Percentiles rank a stretch among this genome's conserved stretches.
Conservation (phyloP, 208 protist genomes). For the Leishmania aethiopica region DNA sequence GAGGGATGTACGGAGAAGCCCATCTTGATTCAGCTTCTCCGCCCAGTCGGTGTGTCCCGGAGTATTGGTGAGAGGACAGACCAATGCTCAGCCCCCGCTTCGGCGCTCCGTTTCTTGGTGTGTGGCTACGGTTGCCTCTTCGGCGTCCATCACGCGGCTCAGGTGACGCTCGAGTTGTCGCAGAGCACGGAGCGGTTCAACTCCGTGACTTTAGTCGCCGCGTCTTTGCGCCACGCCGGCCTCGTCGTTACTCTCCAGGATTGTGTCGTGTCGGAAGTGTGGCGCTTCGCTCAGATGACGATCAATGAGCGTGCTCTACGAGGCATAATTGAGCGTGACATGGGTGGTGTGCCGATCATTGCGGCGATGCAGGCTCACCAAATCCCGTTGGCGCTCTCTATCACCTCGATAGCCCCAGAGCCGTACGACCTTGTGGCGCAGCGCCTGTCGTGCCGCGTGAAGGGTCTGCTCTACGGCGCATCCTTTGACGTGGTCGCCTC, state of each 20-base stretch:
- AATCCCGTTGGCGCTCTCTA: conserved; percentile 39
- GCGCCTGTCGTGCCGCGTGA: conserved; percentile 34
- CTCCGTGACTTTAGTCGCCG: conserved; percentile 15
- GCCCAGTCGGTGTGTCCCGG: background rate
- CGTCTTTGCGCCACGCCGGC: conserved; percentile 13
- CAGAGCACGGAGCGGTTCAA: conserved; percentile 4
- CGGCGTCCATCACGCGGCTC: background rate
- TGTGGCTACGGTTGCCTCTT: conserved; percentile 14
- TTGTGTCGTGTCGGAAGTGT: conserved; percentile 16
- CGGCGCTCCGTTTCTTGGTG: conserved; percentile 12
- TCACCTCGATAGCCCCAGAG: conserved; percentile 48
- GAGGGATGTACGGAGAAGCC: conserved; percentile 15
- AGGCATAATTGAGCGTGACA: conserved; percentile 30
- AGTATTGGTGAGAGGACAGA: background rate
- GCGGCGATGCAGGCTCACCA: conserved; percentile 46
- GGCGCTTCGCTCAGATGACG: conserved; percentile 30
- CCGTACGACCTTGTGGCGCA: conserved; percentile 32
- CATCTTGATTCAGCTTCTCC: conserved; percentile 13
- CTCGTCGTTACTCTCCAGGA: conserved; percentile 51
- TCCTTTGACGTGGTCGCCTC: conserved; percentile 57
- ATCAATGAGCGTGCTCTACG: conserved; percentile 22
- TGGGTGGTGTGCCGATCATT: conserved; percentile 55
- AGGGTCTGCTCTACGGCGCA: conserved; percentile 74
- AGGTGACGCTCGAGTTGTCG: conserved; percentile 28
- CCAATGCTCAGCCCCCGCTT: background rate